Percentiles rank a stretch among this genome's conserved stretches.
These are phyloP conservation scores for Inga laurina DNA, from an alignment of 306 rosid genomes.

Conservation along the genomic window DNA sequence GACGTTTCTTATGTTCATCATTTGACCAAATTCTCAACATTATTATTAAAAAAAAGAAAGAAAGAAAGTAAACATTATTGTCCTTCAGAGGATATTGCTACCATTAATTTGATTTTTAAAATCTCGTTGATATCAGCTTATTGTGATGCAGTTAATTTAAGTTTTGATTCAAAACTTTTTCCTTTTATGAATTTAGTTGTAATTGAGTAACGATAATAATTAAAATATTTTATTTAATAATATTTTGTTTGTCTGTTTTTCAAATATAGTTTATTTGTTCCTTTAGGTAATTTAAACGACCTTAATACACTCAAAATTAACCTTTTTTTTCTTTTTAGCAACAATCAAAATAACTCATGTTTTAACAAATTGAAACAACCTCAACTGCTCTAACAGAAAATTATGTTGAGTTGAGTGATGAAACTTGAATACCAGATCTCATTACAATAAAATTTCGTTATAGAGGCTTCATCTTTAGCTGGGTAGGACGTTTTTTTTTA, in stretches of 20 bases:
- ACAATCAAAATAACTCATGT: not conserved
- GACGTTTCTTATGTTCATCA: no score
- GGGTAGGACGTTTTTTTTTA: not conserved
- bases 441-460: not conserved
- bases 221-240: not conserved
- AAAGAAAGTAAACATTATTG: not conserved
- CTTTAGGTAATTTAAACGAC: not conserved
- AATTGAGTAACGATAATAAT: not conserved
- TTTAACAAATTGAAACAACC: no score
- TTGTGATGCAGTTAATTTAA: not conserved
- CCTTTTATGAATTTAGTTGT: not conserved
- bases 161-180: not conserved
- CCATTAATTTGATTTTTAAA: not conserved
- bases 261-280: not conserved
- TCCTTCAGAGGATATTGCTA: not conserved
- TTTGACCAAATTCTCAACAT: no score
- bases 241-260: no score
- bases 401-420: not conserved
- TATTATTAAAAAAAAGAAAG: no score
- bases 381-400: not conserved
- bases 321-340: not conserved
- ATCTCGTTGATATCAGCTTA: not conserved
- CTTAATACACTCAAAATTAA: not conserved
- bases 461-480: not conserved
- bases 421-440: not conserved